Evolutionary conservation across 768 basidiomycete genomes (phyloP).

Genomic region (Rhodotorula kratochvilovae): DNA sequence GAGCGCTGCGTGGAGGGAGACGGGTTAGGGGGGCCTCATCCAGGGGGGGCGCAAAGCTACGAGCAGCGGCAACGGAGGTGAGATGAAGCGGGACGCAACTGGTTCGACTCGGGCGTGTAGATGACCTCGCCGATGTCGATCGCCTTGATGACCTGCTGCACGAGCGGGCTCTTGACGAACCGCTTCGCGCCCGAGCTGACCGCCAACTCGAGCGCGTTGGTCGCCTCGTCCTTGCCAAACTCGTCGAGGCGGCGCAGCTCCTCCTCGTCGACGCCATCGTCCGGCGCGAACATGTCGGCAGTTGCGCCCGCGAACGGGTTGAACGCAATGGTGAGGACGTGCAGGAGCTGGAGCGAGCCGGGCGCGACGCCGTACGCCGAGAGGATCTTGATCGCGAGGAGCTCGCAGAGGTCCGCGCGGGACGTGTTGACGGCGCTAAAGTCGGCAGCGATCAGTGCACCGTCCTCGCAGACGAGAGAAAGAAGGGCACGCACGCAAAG

Average conservation of each 20-base stretch:
- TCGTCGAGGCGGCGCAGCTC: slow-evolving; percentile 60
- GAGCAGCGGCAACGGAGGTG: background rate
- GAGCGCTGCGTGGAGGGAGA: slow-evolving; percentile 53
- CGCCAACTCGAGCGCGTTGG: slow-evolving; percentile 55
- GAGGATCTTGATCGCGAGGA: slow-evolving; percentile 81
- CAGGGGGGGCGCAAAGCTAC: background rate
- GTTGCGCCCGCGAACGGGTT: slow-evolving; percentile 76
- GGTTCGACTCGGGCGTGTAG: slow-evolving; percentile 44
- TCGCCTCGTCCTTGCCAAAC: slow-evolving; percentile 14
- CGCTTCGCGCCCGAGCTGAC: slow-evolving; percentile 78
- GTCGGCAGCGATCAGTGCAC: background rate
- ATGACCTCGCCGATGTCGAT: slow-evolving; percentile 64
- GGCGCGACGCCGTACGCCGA: slow-evolving; percentile 53
- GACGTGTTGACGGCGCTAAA: slow-evolving; percentile 59
- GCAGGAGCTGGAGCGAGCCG: slow-evolving; percentile 60
- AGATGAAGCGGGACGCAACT: background rate
- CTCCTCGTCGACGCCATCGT: slow-evolving; percentile 56
- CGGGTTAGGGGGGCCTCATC: too few relatives aligned
- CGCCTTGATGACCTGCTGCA: slow-evolving; percentile 80
- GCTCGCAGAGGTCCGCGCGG: slow-evolving; percentile 75
- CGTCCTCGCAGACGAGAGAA: background rate
- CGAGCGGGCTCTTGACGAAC: slow-evolving; percentile 74
- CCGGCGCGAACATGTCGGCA: slow-evolving; percentile 62
- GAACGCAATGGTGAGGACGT: slow-evolving; percentile 76
- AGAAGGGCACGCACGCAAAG: slow-evolving; percentile 16